A percentile compares a stretch with the other conserved stretches of the same genome.
phyloP scores from a whole-genome alignment of 768 basidiomycete genomes.

The Galerina sulciceps region DNA sequence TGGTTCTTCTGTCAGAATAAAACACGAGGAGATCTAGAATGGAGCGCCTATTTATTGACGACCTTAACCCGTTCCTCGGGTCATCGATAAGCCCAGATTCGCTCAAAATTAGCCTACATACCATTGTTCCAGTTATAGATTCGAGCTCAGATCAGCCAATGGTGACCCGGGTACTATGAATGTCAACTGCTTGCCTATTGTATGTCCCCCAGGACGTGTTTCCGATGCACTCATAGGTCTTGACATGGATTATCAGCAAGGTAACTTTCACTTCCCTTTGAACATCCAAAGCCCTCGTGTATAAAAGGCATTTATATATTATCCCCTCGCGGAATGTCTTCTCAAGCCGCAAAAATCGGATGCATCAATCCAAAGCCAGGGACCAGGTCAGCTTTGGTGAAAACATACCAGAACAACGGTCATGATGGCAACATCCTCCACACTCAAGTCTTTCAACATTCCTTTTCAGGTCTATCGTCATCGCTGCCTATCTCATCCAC shows the following conservation, averaged over 20 bases:
- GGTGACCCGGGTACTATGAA: constrained; percentile 8
- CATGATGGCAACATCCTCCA: background rate
- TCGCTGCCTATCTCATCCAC: constrained; percentile 16
- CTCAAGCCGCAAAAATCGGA: constrained; percentile 15
- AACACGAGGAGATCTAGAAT: background rate
- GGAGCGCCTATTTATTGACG: constrained; percentile 9
- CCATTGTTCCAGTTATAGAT: constrained; percentile 17
- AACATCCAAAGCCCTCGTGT: background rate
- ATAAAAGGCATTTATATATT: background rate
- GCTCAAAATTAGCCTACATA: constrained; percentile 16
- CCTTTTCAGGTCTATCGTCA: constrained; percentile 12
- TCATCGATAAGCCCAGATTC: constrained; percentile 26
- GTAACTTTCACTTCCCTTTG: background rate
- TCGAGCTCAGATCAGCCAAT: constrained; percentile 14
- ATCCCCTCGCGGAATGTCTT: background rate
- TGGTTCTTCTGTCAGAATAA: background rate
- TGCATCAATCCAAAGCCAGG: background rate
- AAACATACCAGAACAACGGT: constrained; percentile 9
- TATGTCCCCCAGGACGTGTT: background rate
- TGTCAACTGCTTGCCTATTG: background rate
- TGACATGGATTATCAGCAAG: too few relatives aligned
- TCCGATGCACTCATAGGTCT: too few relatives aligned
- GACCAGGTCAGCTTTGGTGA: constrained; percentile 1
- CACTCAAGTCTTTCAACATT: constrained; percentile 10
- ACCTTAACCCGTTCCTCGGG: constrained; percentile 1